These are phyloP conservation scores for Fusarium mangiferae DNA, from an alignment of 2,329 filamentous ascomycete species.

Conservation along the genomic window DNA sequence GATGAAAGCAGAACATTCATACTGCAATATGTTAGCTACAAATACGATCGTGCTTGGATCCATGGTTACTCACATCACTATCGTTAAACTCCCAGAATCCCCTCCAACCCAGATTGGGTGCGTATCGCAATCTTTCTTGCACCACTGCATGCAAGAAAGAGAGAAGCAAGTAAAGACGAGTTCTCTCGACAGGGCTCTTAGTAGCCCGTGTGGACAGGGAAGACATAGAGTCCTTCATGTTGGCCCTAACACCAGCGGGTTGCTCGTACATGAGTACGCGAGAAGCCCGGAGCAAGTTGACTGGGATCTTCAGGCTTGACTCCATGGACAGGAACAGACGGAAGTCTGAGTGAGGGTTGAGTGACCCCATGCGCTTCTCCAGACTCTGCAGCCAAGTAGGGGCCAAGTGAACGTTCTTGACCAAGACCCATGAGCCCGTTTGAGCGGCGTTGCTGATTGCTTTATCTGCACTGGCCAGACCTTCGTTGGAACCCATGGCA, in stretches of 20 bases:
- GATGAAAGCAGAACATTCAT: constrained; percentile 96
- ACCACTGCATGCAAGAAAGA: constrained; percentile 96
- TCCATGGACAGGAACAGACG: constrained; percentile 98
- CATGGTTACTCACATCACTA: constrained; percentile 81
- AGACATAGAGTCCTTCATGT: constrained; percentile 97
- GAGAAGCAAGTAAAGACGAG: constrained; percentile 87
- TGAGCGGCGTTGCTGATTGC: constrained; percentile 93
- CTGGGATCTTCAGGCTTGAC: constrained; percentile 93
- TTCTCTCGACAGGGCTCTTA: constrained; percentile 90
- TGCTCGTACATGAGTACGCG: constrained; percentile 98
- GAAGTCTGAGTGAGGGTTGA: constrained; percentile 94
- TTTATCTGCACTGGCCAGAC: constrained; percentile 91
- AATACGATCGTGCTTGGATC: neutral
- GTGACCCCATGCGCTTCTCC: constrained; percentile 94
- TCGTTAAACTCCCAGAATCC: constrained; percentile 99
- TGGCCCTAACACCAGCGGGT: constrained; percentile 93
- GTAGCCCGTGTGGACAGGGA: constrained; percentile 79
- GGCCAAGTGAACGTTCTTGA: constrained; percentile 98
- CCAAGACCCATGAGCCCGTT: constrained; percentile 91
- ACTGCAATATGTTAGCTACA: constrained; percentile 60
- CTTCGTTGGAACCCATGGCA: constrained; percentile 98
- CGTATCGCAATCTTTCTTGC: constrained; percentile 93
- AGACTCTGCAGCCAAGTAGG: constrained; percentile 96
- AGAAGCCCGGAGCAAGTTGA: constrained; percentile 92
- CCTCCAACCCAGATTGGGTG: constrained; percentile 95